Conservation (phyloP, 305 asterid genomes). For the Fraxinus xanthoxyloides region DNA sequence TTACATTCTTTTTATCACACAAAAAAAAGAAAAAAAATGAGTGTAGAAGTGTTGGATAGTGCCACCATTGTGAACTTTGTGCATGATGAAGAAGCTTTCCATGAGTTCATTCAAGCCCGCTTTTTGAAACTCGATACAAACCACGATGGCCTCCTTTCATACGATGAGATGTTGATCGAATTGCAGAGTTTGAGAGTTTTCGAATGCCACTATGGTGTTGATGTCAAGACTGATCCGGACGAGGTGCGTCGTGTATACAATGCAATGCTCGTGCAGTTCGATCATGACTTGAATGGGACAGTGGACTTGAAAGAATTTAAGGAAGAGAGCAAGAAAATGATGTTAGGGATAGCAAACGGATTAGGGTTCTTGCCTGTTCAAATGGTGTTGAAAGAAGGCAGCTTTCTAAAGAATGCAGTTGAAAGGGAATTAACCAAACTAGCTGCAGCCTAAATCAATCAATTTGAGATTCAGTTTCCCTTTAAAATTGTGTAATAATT, state of each 20-base stretch:
- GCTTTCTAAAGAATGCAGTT: not conserved
- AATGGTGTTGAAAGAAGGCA: conserved; percentile 3
- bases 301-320: conserved; percentile 6
- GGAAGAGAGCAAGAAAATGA: conserved; percentile 7
- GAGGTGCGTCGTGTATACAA: not conserved
- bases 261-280: conserved; percentile 1
- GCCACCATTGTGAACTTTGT: not conserved
- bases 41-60: conserved; percentile 2
- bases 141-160: not conserved
- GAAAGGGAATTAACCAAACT: not conserved
- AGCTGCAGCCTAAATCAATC: not conserved
- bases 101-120: not conserved
- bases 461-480: not conserved
- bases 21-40: not conserved
- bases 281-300: conserved; percentile 4
- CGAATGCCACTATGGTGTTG: not conserved
- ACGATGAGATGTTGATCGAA: not conserved
- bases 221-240: not conserved
- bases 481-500: not conserved
- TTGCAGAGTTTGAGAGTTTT: not conserved
- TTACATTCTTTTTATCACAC: not conserved
- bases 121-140: not conserved
- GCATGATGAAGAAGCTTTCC: not conserved
- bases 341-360: not conserved
- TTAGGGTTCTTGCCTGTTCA: conserved; percentile 8